Evolutionary conservation across 2,329 filamentous ascomycete genomes (phyloP), one percentile per base, ranked within the genome.

Genomic region (Emmonsiellopsis sp.): DNA sequence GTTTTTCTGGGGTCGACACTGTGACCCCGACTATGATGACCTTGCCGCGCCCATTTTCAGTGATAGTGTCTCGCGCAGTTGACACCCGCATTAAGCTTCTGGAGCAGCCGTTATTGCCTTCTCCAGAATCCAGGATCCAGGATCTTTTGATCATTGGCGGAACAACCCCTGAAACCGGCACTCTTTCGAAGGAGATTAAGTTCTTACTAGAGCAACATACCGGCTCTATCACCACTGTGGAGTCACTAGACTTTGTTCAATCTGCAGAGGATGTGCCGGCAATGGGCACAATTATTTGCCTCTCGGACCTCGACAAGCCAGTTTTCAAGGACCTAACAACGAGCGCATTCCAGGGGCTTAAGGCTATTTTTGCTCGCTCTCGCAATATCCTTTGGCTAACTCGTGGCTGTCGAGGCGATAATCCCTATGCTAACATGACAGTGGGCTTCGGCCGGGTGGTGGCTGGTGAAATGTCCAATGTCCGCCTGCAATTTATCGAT

Each of bases 321-420:
- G 51, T 62, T 1, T 63, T 67, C 48, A 43, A 61, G 40, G 50
- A 53, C 11, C 42, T 63, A 2, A 59, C 58, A 10, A 8, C 36
- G 0, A 44, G 40, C 14, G 48, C 46, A 7, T 57, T 60, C 8
- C 39, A 55, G 5, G 55, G 42, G 0, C 47, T 64, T 5, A 57
- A 62, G 46, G 21, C 43, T n/a, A 6, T 61, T 1, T 62, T 65
- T 10, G 51, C 49, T 10, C 27, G 17, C 3, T 44, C 45, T 7
- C 54, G 51, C n/a, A 60, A 42, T 33, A 27, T 63, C 5, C 27
- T 63, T 3, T 68, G 65, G 65, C 45, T 66, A 13, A 67, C 65
- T 2, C 10, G 48, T 6, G 61, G 56, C 5, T 48, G 55, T 5
- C 34, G 43, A 10, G 49, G 10, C 3, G 55, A 59, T 6, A 40